phyloP scores from a whole-genome alignment of 768 basidiomycete genomes.

The Leccinum arenicola region DNA sequence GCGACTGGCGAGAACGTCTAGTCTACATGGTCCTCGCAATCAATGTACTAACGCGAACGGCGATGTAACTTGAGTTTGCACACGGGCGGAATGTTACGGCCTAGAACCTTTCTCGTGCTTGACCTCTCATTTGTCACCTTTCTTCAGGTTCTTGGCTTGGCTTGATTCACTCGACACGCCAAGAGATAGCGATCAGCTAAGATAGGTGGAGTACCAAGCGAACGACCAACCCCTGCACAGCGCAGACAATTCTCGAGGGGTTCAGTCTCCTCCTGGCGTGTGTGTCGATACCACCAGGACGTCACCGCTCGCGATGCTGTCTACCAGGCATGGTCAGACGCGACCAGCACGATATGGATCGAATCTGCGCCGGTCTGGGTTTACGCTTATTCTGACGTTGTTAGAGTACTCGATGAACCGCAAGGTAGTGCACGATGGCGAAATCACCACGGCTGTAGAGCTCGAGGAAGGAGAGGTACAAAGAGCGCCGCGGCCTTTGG shows the following conservation, averaged over 20 bases:
- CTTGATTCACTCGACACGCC: too few relatives aligned
- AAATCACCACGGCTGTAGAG: conserved; percentile 26
- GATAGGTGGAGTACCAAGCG: too few relatives aligned
- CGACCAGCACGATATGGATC: conserved; percentile 64
- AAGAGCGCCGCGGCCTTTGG: too few relatives aligned
- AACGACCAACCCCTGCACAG: too few relatives aligned
- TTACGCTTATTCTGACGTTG: conserved; percentile 49
- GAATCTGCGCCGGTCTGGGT: conserved; percentile 59
- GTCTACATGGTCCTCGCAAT: not conserved
- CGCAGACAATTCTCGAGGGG: too few relatives aligned
- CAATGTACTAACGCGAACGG: not conserved
- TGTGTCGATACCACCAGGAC: conserved; percentile 37
- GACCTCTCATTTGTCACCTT: too few relatives aligned
- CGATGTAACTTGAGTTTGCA: not conserved
- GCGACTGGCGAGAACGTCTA: not conserved
- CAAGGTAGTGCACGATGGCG: conserved; percentile 39
- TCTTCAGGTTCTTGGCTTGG: too few relatives aligned
- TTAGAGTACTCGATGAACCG: conserved; percentile 62
- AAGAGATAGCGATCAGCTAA: too few relatives aligned
- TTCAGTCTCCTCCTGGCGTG: too few relatives aligned
- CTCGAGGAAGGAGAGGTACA: conserved; percentile 26
- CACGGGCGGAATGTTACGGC: too few relatives aligned
- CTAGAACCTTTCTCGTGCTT: too few relatives aligned
- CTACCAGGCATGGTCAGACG: conserved; percentile 60
- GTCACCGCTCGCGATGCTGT: conserved; percentile 45